Base-by-base conservation (phyloP, 805 yeast species). In the Saccharomyces eubayanus region DNA sequence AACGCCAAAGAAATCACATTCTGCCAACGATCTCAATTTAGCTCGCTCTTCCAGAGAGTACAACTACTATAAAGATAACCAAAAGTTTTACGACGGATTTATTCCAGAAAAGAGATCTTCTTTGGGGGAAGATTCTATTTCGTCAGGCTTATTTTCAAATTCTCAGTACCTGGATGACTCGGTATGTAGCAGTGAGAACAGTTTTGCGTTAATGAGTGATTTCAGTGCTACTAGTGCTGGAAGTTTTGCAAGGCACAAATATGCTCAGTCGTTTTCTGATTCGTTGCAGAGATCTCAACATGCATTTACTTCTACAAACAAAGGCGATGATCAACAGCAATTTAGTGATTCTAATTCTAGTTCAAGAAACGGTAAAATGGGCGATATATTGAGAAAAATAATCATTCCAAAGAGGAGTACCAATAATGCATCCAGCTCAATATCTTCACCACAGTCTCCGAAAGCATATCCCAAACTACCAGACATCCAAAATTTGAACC, bases 221-320 rank as follows among this genome's bases (percentile, higher is more conserved):
- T 78, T 87, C 57, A 86, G 94, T 71, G 96, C 96, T 4, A 87
- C 96, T 0, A 85, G 94, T 57, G 96, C 96, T 1, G 96, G 95
- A 0, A 87, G 95, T 30, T 82, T 83, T 55, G 82, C 84, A 48
- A 78, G 96, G 63, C 95, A 89, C 66, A 85, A 79, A 61, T 75
- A 73, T 63, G 83, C 83, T 36, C 71, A 70, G 53, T 65, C 72
- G 11, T 65, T 69, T 52, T 56, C 60, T 9, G 66, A 64, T 47
- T 62, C 71, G 28, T 49, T 64, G 21, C 65, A 67, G 43, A 61
- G 62, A 50, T 65, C 67, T 6, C 62, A 58, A 27, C 31, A 49
- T 30, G 51, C 48, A 14, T 16, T 16, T 1, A 16, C 24, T 21
- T 6, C 24, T 36, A 1, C 43, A 51, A 59, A 52, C 51, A 59